Percentiles rank a stretch among this genome's conserved stretches.
Evolutionary conservation across 2,329 filamentous ascomycete species (phyloP).

Genomic region (Pseudogymnoascus sp.): DNA sequence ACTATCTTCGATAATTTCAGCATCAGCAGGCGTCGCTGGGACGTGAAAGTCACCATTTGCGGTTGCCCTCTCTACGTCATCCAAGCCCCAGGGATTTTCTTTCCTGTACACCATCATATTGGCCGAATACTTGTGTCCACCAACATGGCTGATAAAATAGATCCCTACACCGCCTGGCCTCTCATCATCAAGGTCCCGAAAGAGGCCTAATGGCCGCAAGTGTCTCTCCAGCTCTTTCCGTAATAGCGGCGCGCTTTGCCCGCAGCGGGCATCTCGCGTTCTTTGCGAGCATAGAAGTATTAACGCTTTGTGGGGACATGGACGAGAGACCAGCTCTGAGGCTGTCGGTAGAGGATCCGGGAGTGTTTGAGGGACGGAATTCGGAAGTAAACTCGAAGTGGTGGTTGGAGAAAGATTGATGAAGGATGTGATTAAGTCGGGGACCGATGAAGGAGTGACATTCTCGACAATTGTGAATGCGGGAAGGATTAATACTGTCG

Average conservation of each 20-base stretch:
- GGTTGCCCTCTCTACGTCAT: conserved; percentile 27
- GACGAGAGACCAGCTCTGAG: conserved; percentile 46
- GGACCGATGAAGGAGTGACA: conserved; percentile 68
- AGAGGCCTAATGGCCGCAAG: conserved; percentile 74
- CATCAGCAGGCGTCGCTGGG: conserved; percentile 14
- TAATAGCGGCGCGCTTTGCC: conserved; percentile 86
- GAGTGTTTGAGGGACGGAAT: conserved; percentile 28
- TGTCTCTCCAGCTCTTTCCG: conserved; percentile 83
- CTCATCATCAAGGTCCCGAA: conserved; percentile 80
- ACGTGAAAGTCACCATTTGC: conserved; percentile 21
- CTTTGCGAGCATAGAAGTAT: conserved; percentile 91
- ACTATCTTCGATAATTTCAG: conserved; percentile 41
- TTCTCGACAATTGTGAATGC: conserved; percentile 78
- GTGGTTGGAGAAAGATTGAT: conserved; percentile 70
- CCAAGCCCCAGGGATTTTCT: conserved; percentile 29
- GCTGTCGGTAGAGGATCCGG: conserved; percentile 26
- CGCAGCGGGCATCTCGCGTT: conserved; percentile 91
- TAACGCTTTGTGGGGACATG: conserved; percentile 75
- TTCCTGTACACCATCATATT: conserved; percentile 87
- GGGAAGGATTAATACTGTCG: conserved; percentile 75
- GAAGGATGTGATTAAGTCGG: conserved; percentile 62
- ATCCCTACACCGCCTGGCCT: conserved; percentile 87
- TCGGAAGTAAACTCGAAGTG: conserved; percentile 39
- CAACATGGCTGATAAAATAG: conserved; percentile 94
- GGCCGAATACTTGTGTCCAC: conserved; percentile 92